A percentile compares a stretch with the other conserved stretches of the same genome.
Evolutionary conservation across 2,329 filamentous ascomycete genomes (phyloP).

Genomic region (Aspergillus pseudoterreus): DNA sequence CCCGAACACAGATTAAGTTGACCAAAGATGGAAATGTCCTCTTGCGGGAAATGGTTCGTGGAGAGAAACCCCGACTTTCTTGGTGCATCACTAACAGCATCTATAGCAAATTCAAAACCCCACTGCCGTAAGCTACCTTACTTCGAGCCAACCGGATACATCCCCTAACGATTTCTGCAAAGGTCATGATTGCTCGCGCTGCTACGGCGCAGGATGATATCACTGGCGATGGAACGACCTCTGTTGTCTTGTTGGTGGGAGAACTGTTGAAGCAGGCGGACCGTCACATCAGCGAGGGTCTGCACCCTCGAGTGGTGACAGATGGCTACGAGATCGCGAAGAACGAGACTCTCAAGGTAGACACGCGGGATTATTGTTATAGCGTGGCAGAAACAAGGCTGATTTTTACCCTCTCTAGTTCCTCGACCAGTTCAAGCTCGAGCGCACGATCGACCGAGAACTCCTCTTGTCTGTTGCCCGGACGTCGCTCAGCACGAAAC

Average conservation of each 20-base stretch:
- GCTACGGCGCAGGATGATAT: slow-evolving; percentile 98
- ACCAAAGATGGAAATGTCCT: slow-evolving; percentile 97
- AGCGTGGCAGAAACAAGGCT: slow-evolving; percentile 7
- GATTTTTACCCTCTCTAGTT: slow-evolving; percentile 55
- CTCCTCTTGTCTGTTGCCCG: slow-evolving; percentile 88
- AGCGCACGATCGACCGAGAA: slow-evolving; percentile 85
- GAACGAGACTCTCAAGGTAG: slow-evolving; percentile 80
- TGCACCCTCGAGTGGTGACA: slow-evolving; percentile 93
- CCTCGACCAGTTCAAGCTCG: slow-evolving; percentile 88
- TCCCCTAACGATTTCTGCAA: slow-evolving; percentile 18
- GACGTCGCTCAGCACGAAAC: slow-evolving; percentile 91
- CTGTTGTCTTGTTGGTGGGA: slow-evolving; percentile 89
- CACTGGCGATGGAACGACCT: slow-evolving; percentile 95
- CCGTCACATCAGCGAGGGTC: slow-evolving; percentile 91
- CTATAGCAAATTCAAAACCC: slow-evolving; percentile 89
- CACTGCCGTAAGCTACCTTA: slow-evolving; percentile 65
- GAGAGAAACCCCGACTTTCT: not conserved
- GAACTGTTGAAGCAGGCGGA: slow-evolving; percentile 98
- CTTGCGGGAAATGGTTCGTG: slow-evolving; percentile 59
- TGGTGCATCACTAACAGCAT: slow-evolving; percentile 25
- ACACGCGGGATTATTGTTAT: slow-evolving; percentile 1
- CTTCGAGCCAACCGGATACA: not conserved
- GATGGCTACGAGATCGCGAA: slow-evolving; percentile 98
- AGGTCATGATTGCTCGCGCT: slow-evolving; percentile 69
- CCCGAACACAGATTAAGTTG: slow-evolving; percentile 76